Percentiles rank a stretch among this genome's conserved stretches.
Evolutionary conservation across 768 basidiomycete species (phyloP).

Genomic region (Boletellus ananas): DNA sequence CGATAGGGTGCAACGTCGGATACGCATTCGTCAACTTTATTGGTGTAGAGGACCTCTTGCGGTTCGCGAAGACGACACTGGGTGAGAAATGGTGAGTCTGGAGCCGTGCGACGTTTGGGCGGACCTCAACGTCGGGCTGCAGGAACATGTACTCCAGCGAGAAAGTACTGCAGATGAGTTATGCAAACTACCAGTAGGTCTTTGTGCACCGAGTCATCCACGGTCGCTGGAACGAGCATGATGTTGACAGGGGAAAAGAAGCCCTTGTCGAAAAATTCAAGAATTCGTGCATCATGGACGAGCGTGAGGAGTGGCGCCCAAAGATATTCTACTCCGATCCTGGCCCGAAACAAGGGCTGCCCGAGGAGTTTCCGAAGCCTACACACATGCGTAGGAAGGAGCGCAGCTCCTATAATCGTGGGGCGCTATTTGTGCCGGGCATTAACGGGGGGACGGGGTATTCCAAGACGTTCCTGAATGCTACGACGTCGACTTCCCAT

Average conservation of each 20-base stretch:
- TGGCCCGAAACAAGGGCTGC: constrained; percentile 68
- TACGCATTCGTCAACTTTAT: constrained; percentile 93
- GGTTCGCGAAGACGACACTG: constrained; percentile 68
- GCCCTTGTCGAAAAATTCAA: constrained; percentile 90
- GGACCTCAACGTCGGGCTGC: constrained; percentile 6
- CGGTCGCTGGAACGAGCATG: constrained; percentile 6
- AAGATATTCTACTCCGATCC: constrained; percentile 76
- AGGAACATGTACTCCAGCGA: constrained; percentile 94
- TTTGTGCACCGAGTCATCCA: not conserved
- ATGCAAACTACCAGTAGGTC: constrained; percentile 89
- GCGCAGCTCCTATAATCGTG: constrained; percentile 75
- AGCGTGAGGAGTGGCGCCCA: constrained; percentile 76
- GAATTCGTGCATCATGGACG: constrained; percentile 88
- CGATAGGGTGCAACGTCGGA: constrained; percentile 68
- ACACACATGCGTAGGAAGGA: constrained; percentile 81
- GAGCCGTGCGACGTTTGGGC: not conserved
- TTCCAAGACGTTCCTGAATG: constrained; percentile 28
- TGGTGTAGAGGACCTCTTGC: constrained; percentile 66
- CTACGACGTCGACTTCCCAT: constrained; percentile 12
- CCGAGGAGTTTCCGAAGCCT: constrained; percentile 78
- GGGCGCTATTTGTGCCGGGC: constrained; percentile 62
- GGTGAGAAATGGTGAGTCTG: constrained; percentile 73
- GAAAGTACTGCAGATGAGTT: constrained; percentile 87
- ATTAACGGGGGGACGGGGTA: constrained; percentile 23
- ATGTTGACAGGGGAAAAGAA: constrained; percentile 68